These are phyloP conservation scores for Talaromyces sp. DNA, from an alignment of 2,329 filamentous ascomycete genomes.

Conservation along the genomic window DNA sequence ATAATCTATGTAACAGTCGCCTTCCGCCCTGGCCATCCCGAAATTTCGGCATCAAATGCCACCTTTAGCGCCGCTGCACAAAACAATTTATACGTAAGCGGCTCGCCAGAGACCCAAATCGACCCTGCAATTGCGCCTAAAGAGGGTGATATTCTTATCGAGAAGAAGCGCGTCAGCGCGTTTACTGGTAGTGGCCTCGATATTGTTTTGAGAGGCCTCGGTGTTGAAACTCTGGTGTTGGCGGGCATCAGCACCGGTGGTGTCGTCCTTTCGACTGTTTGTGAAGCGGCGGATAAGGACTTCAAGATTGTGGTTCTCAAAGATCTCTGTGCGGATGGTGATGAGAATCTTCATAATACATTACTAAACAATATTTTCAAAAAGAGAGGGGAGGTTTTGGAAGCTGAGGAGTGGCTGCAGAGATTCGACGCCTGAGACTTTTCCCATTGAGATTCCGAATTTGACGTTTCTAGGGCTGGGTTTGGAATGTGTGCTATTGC, in stretches of 20 bases:
- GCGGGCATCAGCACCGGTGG: conserved; percentile 13
- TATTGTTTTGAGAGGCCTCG: conserved; percentile 6
- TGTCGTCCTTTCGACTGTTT: conserved; percentile 8
- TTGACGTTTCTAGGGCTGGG: no score
- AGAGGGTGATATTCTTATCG: conserved; percentile 6
- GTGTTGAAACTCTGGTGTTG: conserved; percentile 5
- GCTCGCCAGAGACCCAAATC: conserved; percentile 9
- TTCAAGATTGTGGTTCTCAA: conserved; percentile 4
- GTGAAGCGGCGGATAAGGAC: conserved; percentile 13
- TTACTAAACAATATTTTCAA: background rate
- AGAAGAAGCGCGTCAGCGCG: conserved; percentile 13
- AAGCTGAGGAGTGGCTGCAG: conserved; percentile 9
- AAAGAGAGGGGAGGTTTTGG: conserved; percentile 10
- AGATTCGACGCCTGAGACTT: background rate
- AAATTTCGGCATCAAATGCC: background rate
- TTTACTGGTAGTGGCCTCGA: conserved; percentile 12
- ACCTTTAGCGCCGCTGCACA: background rate
- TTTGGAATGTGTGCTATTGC: background rate
- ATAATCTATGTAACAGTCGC: conserved; percentile 14
- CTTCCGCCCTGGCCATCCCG: conserved; percentile 13
- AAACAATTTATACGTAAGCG: background rate
- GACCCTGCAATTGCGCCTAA: conserved; percentile 1
- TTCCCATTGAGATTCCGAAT: background rate
- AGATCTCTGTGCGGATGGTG: conserved; percentile 4
- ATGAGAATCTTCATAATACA: conserved; percentile 4